Percentiles rank a stretch among this genome's conserved stretches.
Conservation (phyloP, 495 filamentous ascomycete species). For the Penicillium ochrochloron region DNA sequence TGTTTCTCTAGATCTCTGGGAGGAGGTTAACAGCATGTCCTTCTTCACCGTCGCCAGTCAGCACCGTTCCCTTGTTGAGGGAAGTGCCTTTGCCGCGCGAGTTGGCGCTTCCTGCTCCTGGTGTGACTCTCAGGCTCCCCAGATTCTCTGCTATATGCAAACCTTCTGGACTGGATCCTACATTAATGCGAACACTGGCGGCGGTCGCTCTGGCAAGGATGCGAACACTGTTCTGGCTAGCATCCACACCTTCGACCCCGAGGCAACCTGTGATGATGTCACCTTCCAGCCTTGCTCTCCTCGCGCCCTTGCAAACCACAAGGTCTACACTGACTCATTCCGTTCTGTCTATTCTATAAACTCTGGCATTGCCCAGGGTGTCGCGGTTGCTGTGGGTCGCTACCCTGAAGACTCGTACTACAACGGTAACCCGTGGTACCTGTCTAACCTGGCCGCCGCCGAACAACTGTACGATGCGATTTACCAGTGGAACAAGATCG, state of each 20-base stretch:
- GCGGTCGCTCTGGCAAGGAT: slow-evolving; percentile 62
- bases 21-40: slow-evolving; percentile 66
- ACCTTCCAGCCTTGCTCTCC: slow-evolving; percentile 67
- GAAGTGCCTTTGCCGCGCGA: slow-evolving; percentile 55
- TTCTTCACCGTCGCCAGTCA: slow-evolving; percentile 61
- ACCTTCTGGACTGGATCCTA: slow-evolving; percentile 68
- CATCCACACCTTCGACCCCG: slow-evolving; percentile 67
- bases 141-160: slow-evolving; percentile 63
- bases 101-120: slow-evolving; percentile 50
- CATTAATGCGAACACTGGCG: slow-evolving; percentile 57
- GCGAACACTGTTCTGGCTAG: slow-evolving; percentile 64
- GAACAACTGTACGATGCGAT: slow-evolving; percentile 70
- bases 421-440: slow-evolving; percentile 70
- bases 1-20: slow-evolving; percentile 62
- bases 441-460: slow-evolving; percentile 65
- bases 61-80: slow-evolving; percentile 61
- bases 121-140: slow-evolving; percentile 61
- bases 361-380: slow-evolving; percentile 41
- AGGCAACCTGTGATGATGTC: slow-evolving; percentile 51
- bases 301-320: slow-evolving; percentile 68
- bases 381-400: slow-evolving; percentile 66
- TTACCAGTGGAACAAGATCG: slow-evolving; percentile 58
- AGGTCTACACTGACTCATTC: slow-evolving; percentile 66
- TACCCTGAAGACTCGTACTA: slow-evolving; percentile 74
- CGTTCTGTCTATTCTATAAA: slow-evolving; percentile 63